These are phyloP conservation scores for Septoria petroselini DNA, from an alignment of 2,329 filamentous ascomycete species.

Conservation along the genomic window DNA sequence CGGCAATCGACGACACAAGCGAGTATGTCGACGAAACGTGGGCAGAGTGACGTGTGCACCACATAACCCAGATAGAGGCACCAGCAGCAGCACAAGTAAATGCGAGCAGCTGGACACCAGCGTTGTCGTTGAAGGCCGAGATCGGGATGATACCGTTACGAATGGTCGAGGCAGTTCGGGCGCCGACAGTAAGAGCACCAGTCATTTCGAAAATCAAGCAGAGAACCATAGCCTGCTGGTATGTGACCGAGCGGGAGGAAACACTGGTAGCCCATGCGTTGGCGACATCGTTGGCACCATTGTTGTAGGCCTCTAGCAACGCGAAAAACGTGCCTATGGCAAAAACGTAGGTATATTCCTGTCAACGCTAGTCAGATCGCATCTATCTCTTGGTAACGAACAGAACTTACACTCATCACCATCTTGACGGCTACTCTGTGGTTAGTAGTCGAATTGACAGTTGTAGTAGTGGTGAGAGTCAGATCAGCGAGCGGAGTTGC, in stretches of 20 bases:
- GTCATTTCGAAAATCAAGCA: constrained; percentile 52
- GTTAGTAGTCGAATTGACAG: constrained; percentile 2
- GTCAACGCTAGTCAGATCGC: neutral
- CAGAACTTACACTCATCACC: constrained; percentile 6
- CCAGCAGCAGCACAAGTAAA: constrained; percentile 49
- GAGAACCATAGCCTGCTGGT: constrained; percentile 51
- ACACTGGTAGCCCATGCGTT: constrained; percentile 55
- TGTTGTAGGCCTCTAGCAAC: constrained; percentile 64
- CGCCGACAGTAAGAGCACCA: constrained; percentile 50
- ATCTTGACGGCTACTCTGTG: constrained; percentile 7
- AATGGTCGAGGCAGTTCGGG: constrained; percentile 60
- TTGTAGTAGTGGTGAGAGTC: constrained; percentile 1
- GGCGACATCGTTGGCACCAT: constrained; percentile 53
- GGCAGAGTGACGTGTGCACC: constrained; percentile 53
- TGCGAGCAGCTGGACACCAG: constrained; percentile 40
- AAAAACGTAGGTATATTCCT: constrained; percentile 43
- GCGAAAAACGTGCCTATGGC: constrained; percentile 62
- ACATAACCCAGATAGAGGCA: constrained; percentile 54
- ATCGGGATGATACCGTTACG: constrained; percentile 57
- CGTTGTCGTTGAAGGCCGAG: constrained; percentile 46
- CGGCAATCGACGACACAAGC: constrained; percentile 52
- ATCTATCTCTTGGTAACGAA: neutral
- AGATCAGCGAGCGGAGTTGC: constrained; percentile 4
- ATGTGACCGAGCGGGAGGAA: constrained; percentile 51
- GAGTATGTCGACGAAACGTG: constrained; percentile 63